Conservation (phyloP, 371 early-diverging fungal genomes). For the Syncephalastrum racemosum region DNA sequence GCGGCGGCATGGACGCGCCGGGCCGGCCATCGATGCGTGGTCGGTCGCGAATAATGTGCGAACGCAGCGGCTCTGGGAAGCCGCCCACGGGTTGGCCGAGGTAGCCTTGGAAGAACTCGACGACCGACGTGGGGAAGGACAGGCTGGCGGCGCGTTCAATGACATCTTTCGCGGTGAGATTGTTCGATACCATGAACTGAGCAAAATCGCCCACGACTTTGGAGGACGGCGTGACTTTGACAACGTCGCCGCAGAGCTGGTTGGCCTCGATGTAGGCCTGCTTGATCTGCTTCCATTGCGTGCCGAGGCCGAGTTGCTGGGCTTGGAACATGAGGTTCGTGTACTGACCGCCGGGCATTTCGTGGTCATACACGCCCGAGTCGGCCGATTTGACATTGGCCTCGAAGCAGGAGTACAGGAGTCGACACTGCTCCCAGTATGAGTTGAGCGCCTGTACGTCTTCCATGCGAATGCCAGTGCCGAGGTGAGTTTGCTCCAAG, state of each 20-base stretch:
- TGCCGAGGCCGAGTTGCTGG: conserved; percentile 88
- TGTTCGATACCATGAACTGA: conserved; percentile 95
- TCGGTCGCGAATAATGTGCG: conserved; percentile 75
- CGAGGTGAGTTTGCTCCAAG: conserved; percentile 69
- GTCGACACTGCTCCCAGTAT: conserved; percentile 96
- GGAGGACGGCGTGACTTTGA: conserved; percentile 96
- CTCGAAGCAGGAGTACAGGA: conserved; percentile 94
- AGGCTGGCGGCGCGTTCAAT: conserved; percentile 70
- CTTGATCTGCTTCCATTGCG: conserved; percentile 93
- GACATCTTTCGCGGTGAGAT: conserved; percentile 73
- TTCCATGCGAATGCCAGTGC: conserved; percentile 82
- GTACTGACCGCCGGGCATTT: conserved; percentile 98
- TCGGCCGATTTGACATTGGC: conserved; percentile 85
- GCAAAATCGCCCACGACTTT: conserved; percentile 97
- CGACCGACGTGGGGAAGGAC: conserved; percentile 90
- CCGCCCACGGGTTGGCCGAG: conserved; percentile 94
- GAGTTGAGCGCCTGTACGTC: conserved; percentile 80
- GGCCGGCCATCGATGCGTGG: conserved; percentile 85
- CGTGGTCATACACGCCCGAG: conserved; percentile 90
- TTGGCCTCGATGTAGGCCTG: conserved; percentile 89
- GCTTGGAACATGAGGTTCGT: conserved; percentile 97
- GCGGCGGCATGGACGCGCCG: conserved; percentile 75
- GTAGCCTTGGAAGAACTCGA: conserved; percentile 95
- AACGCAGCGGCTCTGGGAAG: conserved; percentile 89
- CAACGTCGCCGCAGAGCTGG: conserved; percentile 89